Evolutionary conservation across 2,329 filamentous ascomycete species (phyloP).

Genomic region (Aspergillus alliaceus): DNA sequence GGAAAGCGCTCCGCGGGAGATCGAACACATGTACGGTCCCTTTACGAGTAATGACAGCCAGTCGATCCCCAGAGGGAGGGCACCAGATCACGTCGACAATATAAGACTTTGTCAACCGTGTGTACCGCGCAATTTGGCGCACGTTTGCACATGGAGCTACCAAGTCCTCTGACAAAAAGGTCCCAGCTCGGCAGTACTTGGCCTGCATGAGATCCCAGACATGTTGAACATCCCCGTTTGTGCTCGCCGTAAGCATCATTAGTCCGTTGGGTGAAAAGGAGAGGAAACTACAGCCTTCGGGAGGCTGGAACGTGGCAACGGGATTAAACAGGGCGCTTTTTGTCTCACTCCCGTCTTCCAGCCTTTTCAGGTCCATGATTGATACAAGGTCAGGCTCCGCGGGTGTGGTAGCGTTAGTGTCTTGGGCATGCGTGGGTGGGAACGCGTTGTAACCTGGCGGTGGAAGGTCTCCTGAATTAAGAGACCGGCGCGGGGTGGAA

Average conservation of each 20-base stretch:
- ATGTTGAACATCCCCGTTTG: conserved; percentile 52
- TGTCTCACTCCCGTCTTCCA: conserved; percentile 41
- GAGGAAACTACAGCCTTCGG: conserved; percentile 51
- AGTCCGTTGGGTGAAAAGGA: conserved; percentile 50
- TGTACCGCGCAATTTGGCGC: conserved; percentile 83
- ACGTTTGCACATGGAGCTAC: conserved; percentile 49
- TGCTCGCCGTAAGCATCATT: conserved; percentile 48
- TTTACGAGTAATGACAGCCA: conserved; percentile 88
- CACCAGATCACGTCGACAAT: conserved; percentile 91
- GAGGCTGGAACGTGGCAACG: conserved; percentile 48
- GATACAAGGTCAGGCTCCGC: conserved; percentile 47
- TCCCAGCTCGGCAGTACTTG: conserved; percentile 41
- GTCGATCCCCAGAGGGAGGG: conserved; percentile 73
- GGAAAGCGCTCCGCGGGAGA: conserved; percentile 76
- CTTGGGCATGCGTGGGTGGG: conserved; percentile 48
- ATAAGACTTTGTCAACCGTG: conserved; percentile 85
- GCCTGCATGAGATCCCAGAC: conserved; percentile 53
- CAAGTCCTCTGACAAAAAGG: conserved; percentile 39
- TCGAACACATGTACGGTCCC: conserved; percentile 95
- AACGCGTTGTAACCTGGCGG: conserved; percentile 39
- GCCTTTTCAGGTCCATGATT: conserved; percentile 45
- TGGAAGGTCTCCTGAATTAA: conserved; percentile 28
- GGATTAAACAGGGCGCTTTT: conserved; percentile 37
- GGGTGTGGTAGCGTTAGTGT: conserved; percentile 34
- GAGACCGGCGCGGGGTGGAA: conserved; percentile 30